Evolutionary conservation across 257 asterid species (phyloP), one percentile per base, ranked within the genome.

Genomic region (Solanum pimpinellifolium): DNA sequence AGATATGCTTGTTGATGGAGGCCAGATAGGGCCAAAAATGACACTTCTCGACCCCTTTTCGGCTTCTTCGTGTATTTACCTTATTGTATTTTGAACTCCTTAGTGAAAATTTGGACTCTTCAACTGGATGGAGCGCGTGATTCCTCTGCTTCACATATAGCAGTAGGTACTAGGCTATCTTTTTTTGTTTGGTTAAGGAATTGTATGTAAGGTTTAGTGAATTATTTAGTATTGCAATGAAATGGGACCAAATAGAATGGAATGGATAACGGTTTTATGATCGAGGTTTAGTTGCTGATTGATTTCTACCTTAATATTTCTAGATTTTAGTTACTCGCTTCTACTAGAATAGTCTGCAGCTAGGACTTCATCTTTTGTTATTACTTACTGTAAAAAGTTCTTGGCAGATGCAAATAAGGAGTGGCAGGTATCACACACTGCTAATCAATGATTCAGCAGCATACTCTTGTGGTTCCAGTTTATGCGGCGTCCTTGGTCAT

Each of bases 401-500:
- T 88, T 80, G 76, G 88, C 98, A 95, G 98, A 94, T 94, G 98
- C 98, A 95, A 92, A 94, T 95, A 77, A 95, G 91, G 90, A 93
- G 95, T 25, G 98, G 98, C 87, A 92, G 95, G 88, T 94, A 93
- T 91, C 98, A 95, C 89, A 94, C 97, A 3, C 88, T 95, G 94
- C 91, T 95, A 93, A 92, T 95, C 91, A 91, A 91, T 25, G 91
- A 93, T 78, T 90, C 89, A 76, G 91, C 86, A 18, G 98, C 90
- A 37, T 95, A 93, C 92, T 95, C 98, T 47, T 94, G 98, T 77
- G 98, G 98, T 81, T 95, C 98, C 88, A 92, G 98, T 91, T 89
- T 95, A 87, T 95, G 98, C 35, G 98, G 98, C 27, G 98, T 95
- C 87, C 98, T 95, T 89, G 98, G 98, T 89, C 98, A 95, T 87